Base-by-base conservation (phyloP, 2,329 filamentous ascomycete species). In the Paracoccidioides lutzii region DNA sequence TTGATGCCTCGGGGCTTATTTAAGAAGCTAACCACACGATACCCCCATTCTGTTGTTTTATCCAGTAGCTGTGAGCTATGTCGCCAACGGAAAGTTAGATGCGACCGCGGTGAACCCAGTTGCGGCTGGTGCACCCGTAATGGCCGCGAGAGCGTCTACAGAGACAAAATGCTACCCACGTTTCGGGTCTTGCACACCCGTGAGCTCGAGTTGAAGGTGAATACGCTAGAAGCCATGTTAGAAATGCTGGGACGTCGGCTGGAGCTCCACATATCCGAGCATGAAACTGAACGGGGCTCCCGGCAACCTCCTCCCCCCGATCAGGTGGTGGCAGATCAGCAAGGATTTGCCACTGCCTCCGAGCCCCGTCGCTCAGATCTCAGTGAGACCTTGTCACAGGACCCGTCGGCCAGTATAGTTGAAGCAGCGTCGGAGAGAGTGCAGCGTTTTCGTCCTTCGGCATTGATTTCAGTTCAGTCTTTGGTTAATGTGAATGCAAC, bases 51-150 rank as follows among this genome's bases (percentile, higher is more conserved):
- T 32, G 9, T 38, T n/a, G 33, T 38, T 38, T 4, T 38, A 33
- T n/a, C 3, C 38, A 52, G 41, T n/a, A 53, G 52, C 32, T 53
- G 52, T 45, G 52, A 53, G 15, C 32, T 53, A 15, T 53, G 52
- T 14, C 32, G 43, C 7, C 30, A 41, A 30, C 41, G 52, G 22
- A 53, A 53, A 46, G 52, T 53, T 14, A 53, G 45, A 38, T 53
- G 52, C 52, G 72, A 81, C 62, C 76, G 78, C 55, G 72, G 73
- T 40, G 77, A 80, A 61, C 78, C 78, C 2, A 77, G 77, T n/a
- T 87, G 84, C 69, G 83, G 83, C 28, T 87, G 84, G 84, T 88
- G 84, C 66, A 71, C 80, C 52, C 80, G 83, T 52, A 85, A 87
- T 67, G 78, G 78, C 57, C 80, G 84, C 60, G 62, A 76, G 44